A percentile compares a stretch with the other conserved stretches of the same genome.
These are phyloP conservation scores for Fagopyrum tataricum DNA, from an alignment of 148 eudicot genomes.

Conservation along the genomic window DNA sequence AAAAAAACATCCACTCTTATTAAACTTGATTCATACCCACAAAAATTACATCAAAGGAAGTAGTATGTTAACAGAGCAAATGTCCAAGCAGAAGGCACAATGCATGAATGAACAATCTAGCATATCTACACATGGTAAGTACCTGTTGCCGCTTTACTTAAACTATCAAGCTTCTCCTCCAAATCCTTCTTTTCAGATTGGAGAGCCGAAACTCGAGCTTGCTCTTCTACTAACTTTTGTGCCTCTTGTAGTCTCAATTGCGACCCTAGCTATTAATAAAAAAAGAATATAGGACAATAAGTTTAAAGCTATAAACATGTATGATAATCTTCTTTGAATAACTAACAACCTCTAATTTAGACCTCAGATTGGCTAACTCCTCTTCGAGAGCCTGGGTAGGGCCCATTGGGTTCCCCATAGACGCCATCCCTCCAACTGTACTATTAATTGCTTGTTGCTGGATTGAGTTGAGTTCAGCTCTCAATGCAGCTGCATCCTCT, in stretches of 20 bases:
- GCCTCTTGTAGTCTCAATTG: conserved; percentile 79
- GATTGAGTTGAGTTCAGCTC: conserved; percentile 80
- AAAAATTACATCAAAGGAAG: not conserved
- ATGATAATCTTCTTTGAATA: not conserved
- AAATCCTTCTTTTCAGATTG: conserved; percentile 62
- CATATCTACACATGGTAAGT: conserved; percentile 1
- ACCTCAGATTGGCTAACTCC: conserved; percentile 63
- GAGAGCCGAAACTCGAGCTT: conserved; percentile 55
- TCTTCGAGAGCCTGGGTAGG: conserved; percentile 65
- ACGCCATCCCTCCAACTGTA: conserved; percentile 30
- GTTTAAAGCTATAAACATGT: conserved; percentile 8
- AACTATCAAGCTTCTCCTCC: conserved; percentile 61
- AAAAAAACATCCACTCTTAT: not conserved
- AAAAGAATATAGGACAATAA: conserved; percentile 16
- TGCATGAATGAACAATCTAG: not conserved
- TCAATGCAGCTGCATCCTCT: conserved; percentile 88
- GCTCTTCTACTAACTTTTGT: conserved; percentile 58
- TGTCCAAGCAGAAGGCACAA: not conserved
- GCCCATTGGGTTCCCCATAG: conserved; percentile 55
- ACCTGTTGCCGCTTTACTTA: conserved; percentile 55
- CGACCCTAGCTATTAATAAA: conserved; percentile 49
- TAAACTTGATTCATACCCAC: not conserved
- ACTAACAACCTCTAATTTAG: conserved; percentile 61
- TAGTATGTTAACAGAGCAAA: not conserved
- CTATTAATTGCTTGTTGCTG: conserved; percentile 74